These are phyloP conservation scores for Abrus pulchellus DNA, from an alignment of 306 rosid genomes.

Conservation along the genomic window DNA sequence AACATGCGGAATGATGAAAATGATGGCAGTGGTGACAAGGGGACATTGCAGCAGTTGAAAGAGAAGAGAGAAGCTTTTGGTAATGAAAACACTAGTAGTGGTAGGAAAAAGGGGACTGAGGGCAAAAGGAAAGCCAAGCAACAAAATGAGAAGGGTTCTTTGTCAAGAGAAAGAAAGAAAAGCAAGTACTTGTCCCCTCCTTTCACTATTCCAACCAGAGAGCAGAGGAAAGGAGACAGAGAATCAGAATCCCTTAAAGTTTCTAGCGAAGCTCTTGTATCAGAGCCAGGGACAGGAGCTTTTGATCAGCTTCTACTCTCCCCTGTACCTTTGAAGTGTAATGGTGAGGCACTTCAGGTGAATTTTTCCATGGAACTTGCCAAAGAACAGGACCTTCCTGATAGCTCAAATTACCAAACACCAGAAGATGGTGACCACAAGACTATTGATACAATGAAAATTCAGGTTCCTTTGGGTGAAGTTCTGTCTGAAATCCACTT, in stretches of 20 bases:
- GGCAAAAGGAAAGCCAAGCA: slow-evolving; percentile 40
- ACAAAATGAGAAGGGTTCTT: slow-evolving; percentile 47
- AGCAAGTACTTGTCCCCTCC: slow-evolving; percentile 89
- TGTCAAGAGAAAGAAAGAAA: slow-evolving; percentile 73
- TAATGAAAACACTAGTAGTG: slow-evolving; percentile 33
- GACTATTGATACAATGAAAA: slow-evolving; percentile 52
- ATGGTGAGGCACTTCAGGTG: slow-evolving; percentile 44
- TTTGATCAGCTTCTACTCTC: slow-evolving; percentile 40
- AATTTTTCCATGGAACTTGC: slow-evolving; percentile 40
- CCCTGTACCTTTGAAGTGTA: slow-evolving; percentile 42
- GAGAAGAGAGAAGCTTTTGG: slow-evolving; percentile 47
- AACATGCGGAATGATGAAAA: slow-evolving; percentile 38
- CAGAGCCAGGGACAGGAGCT: slow-evolving; percentile 45
- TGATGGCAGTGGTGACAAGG: slow-evolving; percentile 43
- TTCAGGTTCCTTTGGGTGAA: slow-evolving; percentile 48
- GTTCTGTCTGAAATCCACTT: slow-evolving; percentile 57
- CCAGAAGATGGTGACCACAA: slow-evolving; percentile 47
- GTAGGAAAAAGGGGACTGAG: slow-evolving; percentile 40
- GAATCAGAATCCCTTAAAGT: slow-evolving; percentile 50
- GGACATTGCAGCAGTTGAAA: slow-evolving; percentile 41
- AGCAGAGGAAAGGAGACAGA: slow-evolving; percentile 55
- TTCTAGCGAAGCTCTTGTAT: slow-evolving; percentile 43
- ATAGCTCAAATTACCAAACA: slow-evolving; percentile 42
- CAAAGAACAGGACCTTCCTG: slow-evolving; percentile 32
- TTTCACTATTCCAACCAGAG: slow-evolving; percentile 57